phyloP scores from a whole-genome alignment of 768 basidiomycete species.

The Lentinula raphanica region DNA sequence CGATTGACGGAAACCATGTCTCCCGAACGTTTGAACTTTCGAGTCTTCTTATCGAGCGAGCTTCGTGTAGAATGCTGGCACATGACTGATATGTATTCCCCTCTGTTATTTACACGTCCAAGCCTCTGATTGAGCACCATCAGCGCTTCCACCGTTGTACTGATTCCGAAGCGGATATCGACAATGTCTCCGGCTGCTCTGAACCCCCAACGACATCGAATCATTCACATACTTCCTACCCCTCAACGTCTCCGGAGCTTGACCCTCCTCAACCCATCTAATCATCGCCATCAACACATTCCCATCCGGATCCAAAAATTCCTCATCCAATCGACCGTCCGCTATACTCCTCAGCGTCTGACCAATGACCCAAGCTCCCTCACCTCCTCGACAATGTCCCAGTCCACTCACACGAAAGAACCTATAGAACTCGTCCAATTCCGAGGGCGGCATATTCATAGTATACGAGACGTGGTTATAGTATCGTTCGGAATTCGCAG shows the following conservation, averaged over 20 bases:
- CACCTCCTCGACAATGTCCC: slow-evolving; percentile 15
- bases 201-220: not conserved
- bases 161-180: not conserved
- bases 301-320: not conserved
- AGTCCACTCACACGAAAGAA: slow-evolving; percentile 19
- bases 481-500: slow-evolving; percentile 13
- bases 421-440: slow-evolving; percentile 18
- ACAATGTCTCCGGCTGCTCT: slow-evolving; percentile 3
- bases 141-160: not conserved
- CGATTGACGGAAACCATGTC: no score
- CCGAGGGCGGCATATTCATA: slow-evolving; percentile 9
- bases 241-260: slow-evolving; percentile 1
- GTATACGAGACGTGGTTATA: slow-evolving; percentile 14
- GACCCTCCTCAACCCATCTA: slow-evolving; percentile 7
- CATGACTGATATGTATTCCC: no score
- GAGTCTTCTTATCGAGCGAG: no score
- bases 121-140: not conserved
- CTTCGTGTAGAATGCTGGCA: no score
- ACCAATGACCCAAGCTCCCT: slow-evolving; percentile 13
- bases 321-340: not conserved
- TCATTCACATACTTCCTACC: slow-evolving; percentile 5
- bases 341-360: not conserved
- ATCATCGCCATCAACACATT: slow-evolving; percentile 5
- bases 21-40: no score
- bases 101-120: slow-evolving; percentile 1